Percentiles rank a stretch among this genome's conserved stretches.
Evolutionary conservation across 805 yeast genomes (phyloP).

Genomic region (Kluyveromyces siamensis): DNA sequence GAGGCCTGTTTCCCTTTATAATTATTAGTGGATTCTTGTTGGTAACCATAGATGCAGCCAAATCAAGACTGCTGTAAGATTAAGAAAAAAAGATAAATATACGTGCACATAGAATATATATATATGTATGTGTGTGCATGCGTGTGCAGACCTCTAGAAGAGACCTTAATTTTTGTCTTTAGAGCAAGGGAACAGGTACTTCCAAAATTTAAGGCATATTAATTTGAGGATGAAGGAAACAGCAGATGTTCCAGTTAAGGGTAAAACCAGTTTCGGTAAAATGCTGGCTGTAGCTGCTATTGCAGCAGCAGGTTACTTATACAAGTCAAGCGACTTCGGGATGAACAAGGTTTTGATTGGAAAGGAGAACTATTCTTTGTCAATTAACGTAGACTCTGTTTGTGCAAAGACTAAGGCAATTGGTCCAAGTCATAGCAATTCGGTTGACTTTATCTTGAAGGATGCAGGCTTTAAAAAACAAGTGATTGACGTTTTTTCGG

Average conservation of each 20-base stretch:
- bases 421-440: conserved; percentile 15
- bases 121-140: too few relatives aligned
- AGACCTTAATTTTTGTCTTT: too few relatives aligned
- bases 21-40: too few relatives aligned
- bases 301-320: neutral
- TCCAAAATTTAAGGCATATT: too few relatives aligned
- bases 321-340: neutral
- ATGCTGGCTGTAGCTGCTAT: neutral
- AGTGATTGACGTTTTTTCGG: conserved; percentile 38
- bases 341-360: neutral
- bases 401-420: conserved; percentile 18
- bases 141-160: too few relatives aligned
- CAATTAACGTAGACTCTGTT: neutral
- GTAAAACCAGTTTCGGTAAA: neutral
- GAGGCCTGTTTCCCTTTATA: too few relatives aligned
- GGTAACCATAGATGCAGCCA: too few relatives aligned
- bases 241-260: neutral
- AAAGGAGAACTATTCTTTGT: neutral
- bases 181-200: too few relatives aligned
- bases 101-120: too few relatives aligned
- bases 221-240: neutral
- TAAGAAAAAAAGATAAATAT: too few relatives aligned
- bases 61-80: too few relatives aligned
- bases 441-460: conserved; percentile 18
- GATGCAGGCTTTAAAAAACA: conserved; percentile 30